phyloP scores from a whole-genome alignment of 768 basidiomycete genomes.

The Boletellus sp. region DNA sequence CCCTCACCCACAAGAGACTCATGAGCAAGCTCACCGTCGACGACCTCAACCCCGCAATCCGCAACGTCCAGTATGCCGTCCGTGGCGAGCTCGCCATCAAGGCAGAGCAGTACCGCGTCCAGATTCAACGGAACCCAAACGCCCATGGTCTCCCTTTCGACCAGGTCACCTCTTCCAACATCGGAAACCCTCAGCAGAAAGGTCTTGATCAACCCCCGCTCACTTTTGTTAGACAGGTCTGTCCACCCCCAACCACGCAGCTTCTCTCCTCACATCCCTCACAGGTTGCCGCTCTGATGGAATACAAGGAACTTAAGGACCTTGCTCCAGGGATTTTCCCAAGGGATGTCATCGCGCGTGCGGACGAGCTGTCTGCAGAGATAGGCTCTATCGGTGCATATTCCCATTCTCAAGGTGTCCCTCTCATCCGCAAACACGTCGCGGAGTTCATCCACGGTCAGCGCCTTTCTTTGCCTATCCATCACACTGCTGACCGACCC shows the following conservation, averaged over 20 bases:
- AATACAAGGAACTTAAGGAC: constrained; percentile 83
- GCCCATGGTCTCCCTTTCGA: constrained; percentile 72
- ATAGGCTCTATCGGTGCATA: constrained; percentile 95
- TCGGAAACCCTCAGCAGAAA: constrained; percentile 96
- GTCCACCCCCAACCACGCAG: constrained; percentile 15
- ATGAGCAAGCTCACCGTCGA: constrained; percentile 64
- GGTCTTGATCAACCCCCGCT: constrained; percentile 91
- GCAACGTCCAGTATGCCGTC: constrained; percentile 93
- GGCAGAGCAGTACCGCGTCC: constrained; percentile 76
- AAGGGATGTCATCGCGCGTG: constrained; percentile 77
- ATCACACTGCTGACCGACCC: constrained; percentile 4
- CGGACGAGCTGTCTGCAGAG: constrained; percentile 73
- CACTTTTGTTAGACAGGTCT: constrained; percentile 88
- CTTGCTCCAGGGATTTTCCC: constrained; percentile 81
- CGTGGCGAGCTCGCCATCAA: constrained; percentile 96
- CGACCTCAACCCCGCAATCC: constrained; percentile 78
- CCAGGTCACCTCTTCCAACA: constrained; percentile 90
- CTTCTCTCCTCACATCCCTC: constrained; percentile 3
- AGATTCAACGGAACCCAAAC: constrained; percentile 49
- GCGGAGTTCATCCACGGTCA: constrained; percentile 85
- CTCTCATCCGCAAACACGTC: constrained; percentile 81
- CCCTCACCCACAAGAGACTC: too few relatives aligned
- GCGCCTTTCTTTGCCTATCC: constrained; percentile 16
- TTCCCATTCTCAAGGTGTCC: constrained; percentile 91
- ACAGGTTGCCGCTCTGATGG: constrained; percentile 86